Base-by-base conservation (phyloP, 1,284 basidiomycete genomes). In the Tylopilus sp. region DNA sequence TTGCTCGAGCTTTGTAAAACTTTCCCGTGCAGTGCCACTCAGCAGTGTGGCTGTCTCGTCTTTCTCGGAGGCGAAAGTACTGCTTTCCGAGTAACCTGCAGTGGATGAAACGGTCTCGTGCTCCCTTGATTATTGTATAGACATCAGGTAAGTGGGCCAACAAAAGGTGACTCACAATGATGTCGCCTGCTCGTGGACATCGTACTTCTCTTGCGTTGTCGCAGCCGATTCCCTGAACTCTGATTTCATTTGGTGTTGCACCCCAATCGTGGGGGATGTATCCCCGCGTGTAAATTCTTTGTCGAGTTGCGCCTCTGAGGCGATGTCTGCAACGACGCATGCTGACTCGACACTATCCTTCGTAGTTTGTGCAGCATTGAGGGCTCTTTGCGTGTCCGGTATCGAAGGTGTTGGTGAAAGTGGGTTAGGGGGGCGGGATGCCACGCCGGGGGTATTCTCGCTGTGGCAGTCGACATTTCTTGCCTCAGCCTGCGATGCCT, bases 51-150 rank as follows among this genome's bases (percentile, higher is more conserved):
- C 31, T 12, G 34, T n/a, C 16, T 31, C 16, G 4, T 12, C 30
- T 19, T 30, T 3, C 6, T 40, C 26, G 2, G 5, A 19, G 15
- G 46, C n/a, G 4, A 10, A 45, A 15, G 26, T 3, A n/a, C 2
- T 4, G 13, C 16, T 19, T 31, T 26, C 35, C n/a, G 16, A 31
- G 25, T 15, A 13, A 19, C 9, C 38, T 8, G 16, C 11, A 8
- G 30, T 28, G 7, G 34, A 28, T 11, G 34, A 8, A 16, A 13
- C 11, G 21, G 42, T 23, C 16, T 41, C 36, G 4, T 11, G 15
- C 18, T 25, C 44, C 43, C 57, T 61, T 18, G 23, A 30, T 31
- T 15, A 33, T 30, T 15, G 18, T 46, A 28, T 46, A 40, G 15
- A 26, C 10, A 11, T 4, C 6, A n/a, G 18, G 2, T 30, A 1